Base-by-base conservation (phyloP, 2,329 filamentous ascomycete genomes). In the Pseudogymnoascus sp. region DNA sequence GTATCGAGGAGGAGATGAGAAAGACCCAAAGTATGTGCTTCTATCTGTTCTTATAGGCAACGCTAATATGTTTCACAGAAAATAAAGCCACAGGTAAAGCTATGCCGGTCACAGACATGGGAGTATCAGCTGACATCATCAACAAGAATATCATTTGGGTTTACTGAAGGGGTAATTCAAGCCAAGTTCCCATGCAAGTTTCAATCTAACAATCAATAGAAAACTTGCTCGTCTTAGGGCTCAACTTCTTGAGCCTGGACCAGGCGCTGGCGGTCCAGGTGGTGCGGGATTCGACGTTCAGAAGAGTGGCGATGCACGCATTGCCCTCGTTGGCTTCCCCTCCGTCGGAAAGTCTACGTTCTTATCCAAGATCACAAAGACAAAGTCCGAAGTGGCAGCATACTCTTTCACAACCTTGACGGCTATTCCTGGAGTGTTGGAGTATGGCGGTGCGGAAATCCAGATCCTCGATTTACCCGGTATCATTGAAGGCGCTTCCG, bases 1-100 rank as follows among this genome's bases (percentile, higher is more conserved):
- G 93, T 87, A 99, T 99, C 73, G 94, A 99, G 84, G 92, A 96
- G 79, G 94, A 99, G 88, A 99, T 99, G 94, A 88, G 85, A 76
- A 93, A 85, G 86, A 99, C 94, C 72, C 94, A 99, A 81, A 99
- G 93, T 96, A 85, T 81, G 85, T 69, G 47, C 59, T 35, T 60
- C 59, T 12, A 23, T 16, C 21, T 60, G 7, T 38, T 38, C 16
- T 38, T 42, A 40, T 60, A 11, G 12, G 59, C 38, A 60, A 37
- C 16, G n/a, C 35, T 60, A 60, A 38, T 56, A 56, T 56, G 53
- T 40, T 44, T 65, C 66, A 72, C 72, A 96, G 93, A 99, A 79
- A 99, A 99, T 75, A 99, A 99, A 85, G 93, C 93, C 65, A 99
- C 94, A 76, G 92, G 93, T 97, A 86, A 72, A 87, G 76, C 59